phyloP scores from a whole-genome alignment of 2,329 filamentous ascomycete genomes.

The Blastomyces gilchristii region DNA sequence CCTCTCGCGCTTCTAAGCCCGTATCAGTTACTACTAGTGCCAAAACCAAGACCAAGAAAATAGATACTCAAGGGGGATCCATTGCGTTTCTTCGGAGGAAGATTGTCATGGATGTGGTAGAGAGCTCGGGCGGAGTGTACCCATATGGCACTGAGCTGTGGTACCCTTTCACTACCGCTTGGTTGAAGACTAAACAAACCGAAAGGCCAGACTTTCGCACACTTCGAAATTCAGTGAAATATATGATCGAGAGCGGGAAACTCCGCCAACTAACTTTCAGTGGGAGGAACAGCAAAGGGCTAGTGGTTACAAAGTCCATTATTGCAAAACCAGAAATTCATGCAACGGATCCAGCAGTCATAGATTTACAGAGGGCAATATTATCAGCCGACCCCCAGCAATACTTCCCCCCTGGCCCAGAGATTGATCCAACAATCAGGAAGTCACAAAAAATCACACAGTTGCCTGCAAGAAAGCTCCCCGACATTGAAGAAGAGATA shows the following conservation, averaged over 20 bases:
- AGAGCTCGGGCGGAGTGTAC: conserved; percentile 45
- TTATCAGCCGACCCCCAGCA: conserved; percentile 35
- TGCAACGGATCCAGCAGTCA: conserved; percentile 37
- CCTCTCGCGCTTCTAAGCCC: neutral
- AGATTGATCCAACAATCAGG: conserved; percentile 26
- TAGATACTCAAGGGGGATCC: conserved; percentile 29
- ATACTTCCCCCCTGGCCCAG: conserved; percentile 37
- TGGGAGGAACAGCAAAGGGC: conserved; percentile 39
- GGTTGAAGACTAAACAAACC: conserved; percentile 38
- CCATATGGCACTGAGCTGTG: conserved; percentile 47
- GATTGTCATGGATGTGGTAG: conserved; percentile 46
- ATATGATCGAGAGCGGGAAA: conserved; percentile 41
- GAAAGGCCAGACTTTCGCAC: conserved; percentile 45
- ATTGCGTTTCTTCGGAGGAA: conserved; percentile 38
- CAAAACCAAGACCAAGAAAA: conserved; percentile 10
- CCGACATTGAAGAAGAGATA: conserved; percentile 24
- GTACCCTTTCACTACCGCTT: conserved; percentile 44
- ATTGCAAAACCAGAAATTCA: conserved; percentile 39
- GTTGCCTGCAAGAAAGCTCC: conserved; percentile 17
- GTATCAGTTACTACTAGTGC: neutral
- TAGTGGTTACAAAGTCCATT: conserved; percentile 42
- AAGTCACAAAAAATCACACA: conserved; percentile 17
- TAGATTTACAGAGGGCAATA: conserved; percentile 42
- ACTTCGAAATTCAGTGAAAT: conserved; percentile 41
- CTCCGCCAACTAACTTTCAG: conserved; percentile 45